Conservation (phyloP, 1,139 yeast genomes). For the Yamadazyma taylorii region DNA sequence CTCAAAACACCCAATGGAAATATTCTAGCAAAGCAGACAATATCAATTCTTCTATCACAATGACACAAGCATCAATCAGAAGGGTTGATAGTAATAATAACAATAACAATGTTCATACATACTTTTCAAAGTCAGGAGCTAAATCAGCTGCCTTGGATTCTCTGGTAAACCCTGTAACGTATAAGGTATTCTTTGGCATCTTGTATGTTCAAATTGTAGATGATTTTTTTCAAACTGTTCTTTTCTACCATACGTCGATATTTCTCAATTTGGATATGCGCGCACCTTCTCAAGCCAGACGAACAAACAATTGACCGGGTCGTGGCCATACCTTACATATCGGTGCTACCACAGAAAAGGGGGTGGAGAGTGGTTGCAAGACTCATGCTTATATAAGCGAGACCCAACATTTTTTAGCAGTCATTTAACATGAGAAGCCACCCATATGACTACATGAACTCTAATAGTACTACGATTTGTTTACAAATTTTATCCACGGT, state of each 20-base stretch:
- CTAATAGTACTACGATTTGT: too few species aligned
- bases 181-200: constrained; percentile 59
- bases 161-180: constrained; percentile 61
- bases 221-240: too few species aligned
- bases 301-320: too few species aligned
- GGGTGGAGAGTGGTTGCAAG: not conserved
- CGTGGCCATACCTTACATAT: too few species aligned
- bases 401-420: not conserved
- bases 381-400: not conserved
- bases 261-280: too few species aligned
- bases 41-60: not conserved
- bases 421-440: too few species aligned
- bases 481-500: too few species aligned
- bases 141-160: constrained; percentile 65
- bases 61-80: not conserved
- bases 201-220: too few species aligned
- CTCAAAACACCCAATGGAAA: constrained; percentile 2
- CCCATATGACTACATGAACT: too few species aligned
- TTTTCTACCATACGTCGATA: too few species aligned
- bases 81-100: constrained; percentile 2
- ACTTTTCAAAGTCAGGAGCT: constrained; percentile 71
- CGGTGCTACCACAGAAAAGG: too few species aligned
- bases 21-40: not conserved
- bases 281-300: too few species aligned
- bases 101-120: constrained; percentile 31